Evolutionary conservation across 768 basidiomycete genomes (phyloP), one percentile per base, ranked within the genome.

Genomic region (Termitomyces sp.): DNA sequence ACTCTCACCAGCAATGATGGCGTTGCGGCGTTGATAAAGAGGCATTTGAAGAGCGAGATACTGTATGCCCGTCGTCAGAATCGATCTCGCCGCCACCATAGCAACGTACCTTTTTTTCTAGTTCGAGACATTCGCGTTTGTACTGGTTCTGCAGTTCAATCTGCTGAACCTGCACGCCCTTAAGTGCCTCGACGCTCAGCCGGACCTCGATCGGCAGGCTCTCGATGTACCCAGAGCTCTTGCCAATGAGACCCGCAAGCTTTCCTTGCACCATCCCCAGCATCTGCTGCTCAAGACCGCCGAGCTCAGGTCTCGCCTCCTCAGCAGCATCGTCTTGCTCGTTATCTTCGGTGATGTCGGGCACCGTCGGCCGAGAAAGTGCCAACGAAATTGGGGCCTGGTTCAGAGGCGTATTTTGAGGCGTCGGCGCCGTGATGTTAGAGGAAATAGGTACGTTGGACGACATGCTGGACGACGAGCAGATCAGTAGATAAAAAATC

Each of bases 151-250:
- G 93, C 44, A 98, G 82, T 65, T 93, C 88, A 64, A 87, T 85
- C 73, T 97, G 94, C 76, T 93, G 88, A 65, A 85, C 85, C 74
- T 98, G 96, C 44, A 99, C 82, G 53, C 95, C 96, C 72, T 97
- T 96, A 69, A 99, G 80, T 16, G 87, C 96, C 75, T 95, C 91
- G 65, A 99, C 76, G 67, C 86, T 90, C 72, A 85, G 79, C 76
- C 91, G 91, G 67, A 95, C 85, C 44, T 88, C 85, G 46, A 80
- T 74, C 12, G 95, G 90, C 51, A 98, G 83, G 66, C 79, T 81
- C 76, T 98, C 94, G 76, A 99, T 85, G 77, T 99, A 99, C 14
- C 95, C 95, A 14, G 93, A 95, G 69, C 92, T 93, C 72, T 87
- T 88, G 49, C 96, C 96, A 62, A 98, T 76, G 37, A 99, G 86